Base-by-base conservation (phyloP, 2,329 filamentous ascomycete species). In the Stromatinia cepivora region DNA sequence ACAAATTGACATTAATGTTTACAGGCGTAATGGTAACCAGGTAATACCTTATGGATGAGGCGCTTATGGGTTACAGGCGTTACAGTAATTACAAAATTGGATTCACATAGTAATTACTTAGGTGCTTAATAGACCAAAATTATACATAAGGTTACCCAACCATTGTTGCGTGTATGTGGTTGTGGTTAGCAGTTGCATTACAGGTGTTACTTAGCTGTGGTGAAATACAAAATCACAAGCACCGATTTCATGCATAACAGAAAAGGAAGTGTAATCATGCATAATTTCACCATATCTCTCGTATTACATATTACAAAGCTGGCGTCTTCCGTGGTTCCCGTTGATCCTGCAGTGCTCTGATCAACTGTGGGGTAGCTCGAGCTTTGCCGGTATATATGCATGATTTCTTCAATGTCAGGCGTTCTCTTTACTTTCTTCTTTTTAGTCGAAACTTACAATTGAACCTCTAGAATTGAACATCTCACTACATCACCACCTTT, bases 31-130 rank as follows among this genome's bases (percentile, higher is more conserved):
- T 52, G 59, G n/a, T 15, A 63, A 52, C 5, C 31, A 13, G 59
- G 59, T 63, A 39, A 63, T 52, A 63, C 45, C 59, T 63, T 52
- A 36, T 50, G 59, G 46, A 63, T 50, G 59, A 63, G 45, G 45
- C 45, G 46, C 59, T 25, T 7, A 10, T 63, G 31, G 59, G 22
- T 28, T 39, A 4, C 13, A 50, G 59, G 45, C 59, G 59, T 63
- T 50, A 5, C 2, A 13, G 28, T 62, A 34, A 20, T 62, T 62
- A 31, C n/a, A 22, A 10, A 48, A 34, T 62, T 22, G 58, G 39
- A 48, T 34, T 39, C 34, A 34, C 10, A 22, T 31, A 54, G 15
- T 54, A 34, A 15, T 54, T 34, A 34, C 28, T 7, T 22, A 54
- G 17, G 53, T 56, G 36, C 31, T 36, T 36, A 17, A 36, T 34